phyloP scores from a whole-genome alignment of 192 early-diverging fungal species.

The Phycomyces blakesleeanus region DNA sequence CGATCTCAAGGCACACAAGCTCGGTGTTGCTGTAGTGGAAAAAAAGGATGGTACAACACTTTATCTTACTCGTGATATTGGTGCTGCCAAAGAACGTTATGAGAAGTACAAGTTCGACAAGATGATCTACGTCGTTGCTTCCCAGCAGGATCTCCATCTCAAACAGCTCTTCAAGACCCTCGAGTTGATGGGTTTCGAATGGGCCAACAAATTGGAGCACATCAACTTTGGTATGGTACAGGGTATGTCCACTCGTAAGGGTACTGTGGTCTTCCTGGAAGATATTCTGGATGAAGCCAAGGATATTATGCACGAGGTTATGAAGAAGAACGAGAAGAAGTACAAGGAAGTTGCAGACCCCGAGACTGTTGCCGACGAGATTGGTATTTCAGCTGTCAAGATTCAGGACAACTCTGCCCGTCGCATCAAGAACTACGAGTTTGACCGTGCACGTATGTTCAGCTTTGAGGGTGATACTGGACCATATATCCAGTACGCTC shows the following conservation, averaged over 20 bases:
- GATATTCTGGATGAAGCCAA: slow-evolving; percentile 87
- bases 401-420: slow-evolving; percentile 88
- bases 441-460: slow-evolving; percentile 90
- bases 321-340: slow-evolving; percentile 85
- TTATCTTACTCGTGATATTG: slow-evolving; percentile 96
- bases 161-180: slow-evolving; percentile 94
- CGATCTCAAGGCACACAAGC: slow-evolving; percentile 80
- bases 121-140: slow-evolving; percentile 89
- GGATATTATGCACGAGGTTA: slow-evolving; percentile 87
- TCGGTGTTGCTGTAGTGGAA: slow-evolving; percentile 77
- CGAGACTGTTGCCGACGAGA: slow-evolving; percentile 72
- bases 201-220: slow-evolving; percentile 81
- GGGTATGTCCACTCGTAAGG: slow-evolving; percentile 95
- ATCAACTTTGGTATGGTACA: slow-evolving; percentile 93
- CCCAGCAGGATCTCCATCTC: slow-evolving; percentile 88
- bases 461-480: slow-evolving; percentile 97
- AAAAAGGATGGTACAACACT: slow-evolving; percentile 91
- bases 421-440: slow-evolving; percentile 93
- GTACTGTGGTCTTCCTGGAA: slow-evolving; percentile 92
- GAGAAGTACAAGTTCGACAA: slow-evolving; percentile 87
- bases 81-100: slow-evolving; percentile 88
- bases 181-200: slow-evolving; percentile 76
- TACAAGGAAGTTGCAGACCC: slow-evolving; percentile 84
- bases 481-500: slow-evolving; percentile 99
- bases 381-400: slow-evolving; percentile 91